Evolutionary conservation across 768 basidiomycete species (phyloP), one percentile per base, ranked within the genome.

Genomic region (Daedalea quercina): DNA sequence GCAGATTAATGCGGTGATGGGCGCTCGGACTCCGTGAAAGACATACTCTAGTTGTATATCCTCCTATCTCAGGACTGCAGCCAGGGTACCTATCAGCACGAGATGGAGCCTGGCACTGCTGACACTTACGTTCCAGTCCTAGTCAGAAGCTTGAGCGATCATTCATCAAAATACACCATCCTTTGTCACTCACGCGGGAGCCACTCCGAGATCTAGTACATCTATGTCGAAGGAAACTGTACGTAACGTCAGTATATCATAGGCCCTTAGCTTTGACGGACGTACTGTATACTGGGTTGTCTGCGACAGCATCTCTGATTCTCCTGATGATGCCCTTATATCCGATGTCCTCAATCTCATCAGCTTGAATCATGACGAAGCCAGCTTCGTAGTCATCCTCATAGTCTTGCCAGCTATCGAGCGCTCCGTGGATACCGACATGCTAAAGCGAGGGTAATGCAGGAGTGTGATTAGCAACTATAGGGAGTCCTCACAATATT

Each of bases 351-450:
- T 93, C 91, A 51, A 94, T 88, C 63, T 92, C 90, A 19, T 85
- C 81, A 0, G 90, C 87, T 59, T 89, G 84, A 55, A 93, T 87
- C 40, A 89, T 74, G 57, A 87, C 77, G 67, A 94, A 94, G 1
- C 91, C 91, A 9, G 84, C 81, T 1, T 72, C 76, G 57, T 87
- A 82, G 64, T 93, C 90, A 61, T 91, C 86, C 1, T 69, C 76
- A 60, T 90, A 85, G 68, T 93, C 90, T 49, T 79, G 78, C 3
- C 80, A 80, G 9, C 87, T 85, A 51, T 87, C 85, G 28, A 94
- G 74, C 1, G 88, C 88, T 15, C 90, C 91, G 42, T 90, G 76
- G 57, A 94, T 90, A 44, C 90, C 92, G 42, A 88, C 91, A 69
- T 94, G 80, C 88, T 90, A 63, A 48, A 47, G 54, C 54, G 54